Conservation (phyloP, 352 stramenopile species). For the Globisporangium splendens region DNA sequence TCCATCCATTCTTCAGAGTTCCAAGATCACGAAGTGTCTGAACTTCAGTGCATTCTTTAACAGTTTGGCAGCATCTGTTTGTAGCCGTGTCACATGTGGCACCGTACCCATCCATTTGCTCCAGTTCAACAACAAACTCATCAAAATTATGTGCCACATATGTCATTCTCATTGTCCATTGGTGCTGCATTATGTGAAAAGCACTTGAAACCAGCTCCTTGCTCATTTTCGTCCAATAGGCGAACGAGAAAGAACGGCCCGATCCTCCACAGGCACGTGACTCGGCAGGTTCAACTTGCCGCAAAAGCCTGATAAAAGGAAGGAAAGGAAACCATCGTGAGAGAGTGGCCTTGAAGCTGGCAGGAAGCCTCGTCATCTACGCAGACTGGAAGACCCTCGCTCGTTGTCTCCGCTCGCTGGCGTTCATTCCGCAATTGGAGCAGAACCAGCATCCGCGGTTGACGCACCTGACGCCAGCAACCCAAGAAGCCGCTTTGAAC, state of each 20-base stretch:
- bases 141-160: neutral
- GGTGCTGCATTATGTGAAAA: neutral
- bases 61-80: too few relatives aligned
- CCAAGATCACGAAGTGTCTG: too few relatives aligned
- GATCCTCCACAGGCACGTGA: constrained; percentile 6
- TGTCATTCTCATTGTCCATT: neutral
- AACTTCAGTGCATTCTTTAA: too few relatives aligned
- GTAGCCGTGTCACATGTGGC: too few relatives aligned
- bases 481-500: too few relatives aligned
- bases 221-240: neutral
- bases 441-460: too few relatives aligned
- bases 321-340: neutral
- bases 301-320: neutral
- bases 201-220: neutral
- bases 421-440: too few relatives aligned
- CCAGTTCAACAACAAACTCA: too few relatives aligned
- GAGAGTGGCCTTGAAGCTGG: neutral
- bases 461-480: too few relatives aligned
- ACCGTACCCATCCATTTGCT: too few relatives aligned
- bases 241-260: constrained; percentile 1
- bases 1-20: too few relatives aligned
- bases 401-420: neutral
- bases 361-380: neutral
- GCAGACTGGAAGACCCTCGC: neutral
- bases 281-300: constrained; percentile 1